Percentiles rank a stretch among this genome's conserved stretches.
Conservation (phyloP, 2,329 filamentous ascomycete species). For the Neophaeococcomyces mojaviensis region DNA sequence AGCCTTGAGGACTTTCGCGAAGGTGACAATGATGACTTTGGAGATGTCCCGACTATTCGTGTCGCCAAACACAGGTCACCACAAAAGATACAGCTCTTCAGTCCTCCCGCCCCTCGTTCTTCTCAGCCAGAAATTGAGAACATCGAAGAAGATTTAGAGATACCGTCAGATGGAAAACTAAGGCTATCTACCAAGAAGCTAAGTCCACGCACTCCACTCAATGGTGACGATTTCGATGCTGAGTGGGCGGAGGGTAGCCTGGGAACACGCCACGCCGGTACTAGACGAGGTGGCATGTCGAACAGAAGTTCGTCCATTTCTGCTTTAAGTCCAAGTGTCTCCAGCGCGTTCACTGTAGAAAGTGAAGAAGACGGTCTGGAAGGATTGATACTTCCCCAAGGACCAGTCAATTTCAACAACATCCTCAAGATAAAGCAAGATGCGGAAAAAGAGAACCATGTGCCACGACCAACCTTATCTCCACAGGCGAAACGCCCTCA, state of each 20-base stretch:
- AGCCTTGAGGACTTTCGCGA: conserved; percentile 59
- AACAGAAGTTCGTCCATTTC: conserved; percentile 80
- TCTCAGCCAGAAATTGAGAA: conserved; percentile 49
- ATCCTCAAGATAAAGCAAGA: conserved; percentile 64
- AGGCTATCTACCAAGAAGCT: conserved; percentile 55
- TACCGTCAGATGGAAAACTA: conserved; percentile 58
- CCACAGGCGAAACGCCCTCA: conserved; percentile 24
- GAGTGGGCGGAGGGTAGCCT: conserved; percentile 92
- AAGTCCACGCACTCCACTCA: conserved; percentile 56
- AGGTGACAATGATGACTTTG: conserved; percentile 53
- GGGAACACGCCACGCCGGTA: conserved; percentile 83
- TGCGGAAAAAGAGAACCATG: conserved; percentile 30
- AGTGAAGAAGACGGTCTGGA: conserved; percentile 91
- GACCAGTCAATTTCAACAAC: conserved; percentile 74
- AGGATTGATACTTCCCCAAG: conserved; percentile 76
- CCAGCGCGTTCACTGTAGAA: conserved; percentile 82
- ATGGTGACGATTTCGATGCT: conserved; percentile 66
- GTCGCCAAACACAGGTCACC: conserved; percentile 51
- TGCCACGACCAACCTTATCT: conserved; percentile 25
- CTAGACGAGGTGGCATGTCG: conserved; percentile 68
- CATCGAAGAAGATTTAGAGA: conserved; percentile 65
- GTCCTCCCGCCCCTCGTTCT: conserved; percentile 30
- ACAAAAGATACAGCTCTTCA: conserved; percentile 35
- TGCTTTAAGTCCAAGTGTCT: conserved; percentile 83
- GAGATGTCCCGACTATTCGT: conserved; percentile 61